Base-by-base conservation (phyloP, 192 early-diverging fungal genomes). In the Gigaspora rosea region DNA sequence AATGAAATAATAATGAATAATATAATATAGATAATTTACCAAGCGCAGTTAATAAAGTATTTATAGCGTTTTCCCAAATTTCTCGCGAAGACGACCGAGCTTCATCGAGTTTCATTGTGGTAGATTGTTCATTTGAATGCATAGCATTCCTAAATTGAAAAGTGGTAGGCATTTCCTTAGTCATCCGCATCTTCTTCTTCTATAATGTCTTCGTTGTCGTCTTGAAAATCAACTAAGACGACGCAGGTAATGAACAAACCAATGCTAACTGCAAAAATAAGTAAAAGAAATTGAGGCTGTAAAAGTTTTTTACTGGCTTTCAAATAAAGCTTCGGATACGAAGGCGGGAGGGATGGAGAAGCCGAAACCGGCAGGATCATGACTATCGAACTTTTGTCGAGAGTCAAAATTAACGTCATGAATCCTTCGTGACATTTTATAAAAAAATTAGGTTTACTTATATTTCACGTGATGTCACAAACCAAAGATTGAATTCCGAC, bases 21-120 rank as follows among this genome's bases (percentile, higher is more conserved):
- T 7, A 41, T 6, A 6, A 41, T 41, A 41, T 7, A 41, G 3
- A 41, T 41, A 41, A 66, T 46, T 47, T 52, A 70, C 68, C 68
- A 20, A 70, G 68, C 32, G 68, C 68, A 49, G 68, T 70, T 27
- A 70, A 20, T 46, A 70, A 70, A 12, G 68, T 70, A 49, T 70
- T 70, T 51, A 70, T 70, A 46, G 68, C 68, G 22, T 70, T 70
- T 20, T 52, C 18, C 68, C 68, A 70, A 51, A 70, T 70, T 70
- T 70, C 49, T 52, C 13, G 20, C 4, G 41, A 52, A 32, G 50
- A 48, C 48, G 10, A 12, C 6, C 36, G n/a, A 18, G 16, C n/a
- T 8, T 18, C 33, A 46, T 66, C 41, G 12, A 66, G 32, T n/a
- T 67, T 48, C 35, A 41, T 48, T 2, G 46, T n/a, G 15, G 41